Evolutionary conservation across 2,329 filamentous ascomycete species (phyloP).

Genomic region (Stemphylium beticola): DNA sequence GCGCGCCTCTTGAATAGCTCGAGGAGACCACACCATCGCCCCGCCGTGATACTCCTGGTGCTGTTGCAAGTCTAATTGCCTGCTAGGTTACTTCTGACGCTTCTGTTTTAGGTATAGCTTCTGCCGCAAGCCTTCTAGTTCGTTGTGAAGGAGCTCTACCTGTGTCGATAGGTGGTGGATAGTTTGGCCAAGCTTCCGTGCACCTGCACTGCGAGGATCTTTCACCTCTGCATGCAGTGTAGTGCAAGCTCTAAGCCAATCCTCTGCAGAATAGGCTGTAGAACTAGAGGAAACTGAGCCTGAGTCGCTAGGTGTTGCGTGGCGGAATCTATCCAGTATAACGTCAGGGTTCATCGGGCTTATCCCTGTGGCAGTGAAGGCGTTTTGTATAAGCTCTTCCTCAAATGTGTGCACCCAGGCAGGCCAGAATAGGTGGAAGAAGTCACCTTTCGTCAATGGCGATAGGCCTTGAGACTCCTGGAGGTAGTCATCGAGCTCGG

Average conservation of each 20-base stretch:
- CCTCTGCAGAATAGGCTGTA: not conserved
- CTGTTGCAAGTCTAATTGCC: not conserved
- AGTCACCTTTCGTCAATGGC: not conserved
- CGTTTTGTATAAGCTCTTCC: not conserved
- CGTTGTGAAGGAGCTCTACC: not conserved
- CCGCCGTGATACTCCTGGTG: constrained; percentile 1
- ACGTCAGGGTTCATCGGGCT: not conserved
- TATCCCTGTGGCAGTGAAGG: not conserved
- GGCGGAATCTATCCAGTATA: not conserved
- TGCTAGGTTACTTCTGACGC: no score
- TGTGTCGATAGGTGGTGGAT: not conserved
- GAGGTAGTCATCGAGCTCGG: not conserved
- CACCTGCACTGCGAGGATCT: no score
- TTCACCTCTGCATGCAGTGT: no score
- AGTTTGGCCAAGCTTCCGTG: not conserved
- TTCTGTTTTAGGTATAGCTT: not conserved
- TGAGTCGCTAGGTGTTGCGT: not conserved
- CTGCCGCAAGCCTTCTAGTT: not conserved
- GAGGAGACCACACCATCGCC: constrained; percentile 3
- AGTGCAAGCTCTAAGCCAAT: not conserved
- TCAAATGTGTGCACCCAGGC: not conserved
- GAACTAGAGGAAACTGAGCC: not conserved
- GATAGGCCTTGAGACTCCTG: not conserved
- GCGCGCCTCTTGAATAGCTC: not conserved
- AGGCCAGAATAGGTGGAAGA: constrained; percentile 5